Conservation (phyloP, 1,284 basidiomycete genomes). For the Phylloboletellus chloephorus region DNA sequence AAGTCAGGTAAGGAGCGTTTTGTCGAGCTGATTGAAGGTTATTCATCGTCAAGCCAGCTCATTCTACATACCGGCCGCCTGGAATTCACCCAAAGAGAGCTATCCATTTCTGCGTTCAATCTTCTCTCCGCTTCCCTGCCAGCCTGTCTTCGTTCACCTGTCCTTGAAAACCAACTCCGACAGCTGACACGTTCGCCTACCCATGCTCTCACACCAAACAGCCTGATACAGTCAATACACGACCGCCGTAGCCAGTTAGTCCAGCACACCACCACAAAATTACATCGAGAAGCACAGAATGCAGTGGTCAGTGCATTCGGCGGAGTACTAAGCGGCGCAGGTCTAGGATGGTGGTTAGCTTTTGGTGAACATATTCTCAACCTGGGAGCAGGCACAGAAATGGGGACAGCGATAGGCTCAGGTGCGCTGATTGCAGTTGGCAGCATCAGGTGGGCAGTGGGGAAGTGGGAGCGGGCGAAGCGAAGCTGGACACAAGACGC, state of each 20-base stretch:
- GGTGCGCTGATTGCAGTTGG: slow-evolving; percentile 51
- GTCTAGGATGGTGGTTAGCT: slow-evolving; percentile 48
- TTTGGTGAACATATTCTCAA: slow-evolving; percentile 38
- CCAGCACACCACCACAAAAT: slow-evolving; percentile 49
- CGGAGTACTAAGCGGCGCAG: slow-evolving; percentile 37
- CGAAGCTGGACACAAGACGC: slow-evolving; percentile 71
- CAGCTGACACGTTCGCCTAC: slow-evolving; percentile 49
- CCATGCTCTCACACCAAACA: slow-evolving; percentile 44
- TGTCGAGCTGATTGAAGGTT: background rate
- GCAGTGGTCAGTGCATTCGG: slow-evolving; percentile 51
- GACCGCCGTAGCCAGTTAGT: slow-evolving; percentile 56
- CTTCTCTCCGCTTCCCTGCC: slow-evolving; percentile 36
- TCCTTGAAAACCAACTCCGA: slow-evolving; percentile 64
- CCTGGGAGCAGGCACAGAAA: slow-evolving; percentile 41
- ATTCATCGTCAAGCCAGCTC: slow-evolving; percentile 41
- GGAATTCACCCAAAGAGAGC: slow-evolving; percentile 45
- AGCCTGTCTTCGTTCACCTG: slow-evolving; percentile 48
- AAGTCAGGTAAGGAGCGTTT: slow-evolving; percentile 44
- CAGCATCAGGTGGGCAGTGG: slow-evolving; percentile 63
- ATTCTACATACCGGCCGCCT: slow-evolving; percentile 66
- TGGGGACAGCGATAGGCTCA: slow-evolving; percentile 55
- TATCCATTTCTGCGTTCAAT: slow-evolving; percentile 41
- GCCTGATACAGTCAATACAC: slow-evolving; percentile 54
- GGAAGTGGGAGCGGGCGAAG: slow-evolving; percentile 69
- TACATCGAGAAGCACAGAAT: slow-evolving; percentile 66